phyloP scores from a whole-genome alignment of 192 early-diverging fungal genomes.

The Geranomyces variabilis region DNA sequence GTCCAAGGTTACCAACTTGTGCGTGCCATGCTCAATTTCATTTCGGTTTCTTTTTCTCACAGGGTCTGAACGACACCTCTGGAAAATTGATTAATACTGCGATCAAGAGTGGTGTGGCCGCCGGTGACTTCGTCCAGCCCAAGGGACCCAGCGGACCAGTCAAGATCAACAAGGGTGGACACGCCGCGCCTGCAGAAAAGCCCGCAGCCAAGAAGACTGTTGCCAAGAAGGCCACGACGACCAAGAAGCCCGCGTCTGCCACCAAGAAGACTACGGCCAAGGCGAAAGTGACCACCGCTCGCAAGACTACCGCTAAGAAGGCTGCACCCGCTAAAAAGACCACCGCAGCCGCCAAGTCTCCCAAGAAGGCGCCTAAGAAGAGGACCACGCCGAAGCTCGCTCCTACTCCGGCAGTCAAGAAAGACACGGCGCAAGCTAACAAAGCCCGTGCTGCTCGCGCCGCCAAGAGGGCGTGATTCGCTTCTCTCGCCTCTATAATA shows the following conservation, averaged over 20 bases:
- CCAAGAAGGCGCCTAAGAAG: slow-evolving; percentile 20
- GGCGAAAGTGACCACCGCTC: slow-evolving; percentile 31
- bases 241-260: slow-evolving; percentile 30
- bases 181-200: slow-evolving; percentile 44
- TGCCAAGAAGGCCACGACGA: background rate
- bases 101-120: slow-evolving; percentile 69
- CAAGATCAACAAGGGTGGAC: slow-evolving; percentile 44
- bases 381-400: slow-evolving; percentile 1
- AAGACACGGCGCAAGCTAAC: slow-evolving; percentile 14
- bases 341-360: background rate
- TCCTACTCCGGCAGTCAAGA: slow-evolving; percentile 10
- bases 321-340: slow-evolving; percentile 22
- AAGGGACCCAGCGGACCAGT: slow-evolving; percentile 69
- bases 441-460: slow-evolving; percentile 15
- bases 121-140: slow-evolving; percentile 64
- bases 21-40: no score
- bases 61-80: slow-evolving; percentile 48
- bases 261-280: slow-evolving; percentile 36
- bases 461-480: slow-evolving; percentile 5
- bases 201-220: background rate
- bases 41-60: slow-evolving; percentile 3
- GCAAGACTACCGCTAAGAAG: slow-evolving; percentile 37
- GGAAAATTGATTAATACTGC: slow-evolving; percentile 65
- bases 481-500: background rate
- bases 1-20: no score